Base-by-base conservation (phyloP, 2,329 filamentous ascomycete species). In the Calycina marina region DNA sequence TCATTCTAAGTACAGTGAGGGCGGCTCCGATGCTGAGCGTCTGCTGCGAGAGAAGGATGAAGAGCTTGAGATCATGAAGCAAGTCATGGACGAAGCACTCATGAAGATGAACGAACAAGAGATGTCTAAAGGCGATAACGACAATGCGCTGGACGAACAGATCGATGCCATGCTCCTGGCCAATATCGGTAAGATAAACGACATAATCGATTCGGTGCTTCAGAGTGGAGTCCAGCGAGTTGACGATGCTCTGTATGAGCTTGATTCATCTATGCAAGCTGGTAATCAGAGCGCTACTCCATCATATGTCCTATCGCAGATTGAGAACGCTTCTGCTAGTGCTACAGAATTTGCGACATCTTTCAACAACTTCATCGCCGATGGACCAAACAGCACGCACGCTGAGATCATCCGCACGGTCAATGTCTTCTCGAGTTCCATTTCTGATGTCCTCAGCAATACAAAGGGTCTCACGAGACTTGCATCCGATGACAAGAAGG, bases 311-410 rank as follows among this genome's bases (percentile, higher is more conserved):
- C 66, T 98, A 31, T 96, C 88, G 2, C 88, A 96, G 55, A 86
- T 96, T 37, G 90, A 98, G 54, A 98, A 96, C 62, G 86, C 90
- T 1, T 90, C 86, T 5, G 75, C 85, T 6, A 93, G 77, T 43
- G 84, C 90, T 9, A 96, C 92, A 57, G 90, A 98, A 54, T 98
- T 98, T 57, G 90, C 88, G 2, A 96, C 88, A 0, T 78, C 90
- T 0, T 98, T 96, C 67, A 98, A 94, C 63, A 93, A 93, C 58
- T 96, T 92, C 56, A 92, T 98, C 48, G 90, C 88, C 5, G 90
- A 98, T 52, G 90, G 90, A 0, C 86, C 88, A 4, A 93, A 86
- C 55, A 84, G 82, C 52, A 77, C 76, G 6, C 84, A 94, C 50
- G 72, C 80, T 2, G 86, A 93, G 38, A 79, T 98, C 39, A 96